Base-by-base conservation (phyloP, 257 asterid species). In the Petunia axillaris region DNA sequence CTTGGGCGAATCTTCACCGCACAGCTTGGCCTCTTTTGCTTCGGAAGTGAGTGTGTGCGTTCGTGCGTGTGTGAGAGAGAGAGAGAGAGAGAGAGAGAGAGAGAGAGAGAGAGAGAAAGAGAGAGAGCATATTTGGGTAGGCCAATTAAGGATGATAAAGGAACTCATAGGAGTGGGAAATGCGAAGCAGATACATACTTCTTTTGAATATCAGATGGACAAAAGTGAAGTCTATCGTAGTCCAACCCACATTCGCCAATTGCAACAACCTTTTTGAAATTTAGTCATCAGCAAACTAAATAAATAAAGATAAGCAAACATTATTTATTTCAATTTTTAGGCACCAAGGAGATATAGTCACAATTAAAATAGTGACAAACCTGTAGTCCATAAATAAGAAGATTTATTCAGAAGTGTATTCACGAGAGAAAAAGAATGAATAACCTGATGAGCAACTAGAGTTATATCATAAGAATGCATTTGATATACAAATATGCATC, bases 181-280 rank as follows among this genome's bases (percentile, higher is more conserved):
- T 74, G 25, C 53, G 81, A 77, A 75, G 82, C 64, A 87, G 81
- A 82, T 76, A 86, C 98, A 36, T 88, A 95, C 99, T 91, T 93
- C 87, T 92, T 90, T 82, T 95, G 99, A 88, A 87, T 85, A 62
- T 93, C 97, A 62, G 94, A 78, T 11, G 96, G 86, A 86, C 98
- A 95, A 86, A 93, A 95, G 80, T 92, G 97, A 86, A 90, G 97
- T 85, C 99, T 87, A 81, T 95, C 99, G 80, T 95, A 95, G 77
- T 95, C 99, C 92, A 95, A 84, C 82, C 99, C 99, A 81, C 99
- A 95, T 85, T 95, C 99, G 64, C 98, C 99, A 85, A 95, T 88
- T 46, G 99, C 99, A 89, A 95, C 99, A 85, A 95, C 97, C 98
- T 93, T 90, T 91, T 84, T 82, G 88, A 82, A 80, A 44, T 44